phyloP scores from a whole-genome alignment of 2,329 filamentous ascomycete species.

The Beauveria sp. region DNA sequence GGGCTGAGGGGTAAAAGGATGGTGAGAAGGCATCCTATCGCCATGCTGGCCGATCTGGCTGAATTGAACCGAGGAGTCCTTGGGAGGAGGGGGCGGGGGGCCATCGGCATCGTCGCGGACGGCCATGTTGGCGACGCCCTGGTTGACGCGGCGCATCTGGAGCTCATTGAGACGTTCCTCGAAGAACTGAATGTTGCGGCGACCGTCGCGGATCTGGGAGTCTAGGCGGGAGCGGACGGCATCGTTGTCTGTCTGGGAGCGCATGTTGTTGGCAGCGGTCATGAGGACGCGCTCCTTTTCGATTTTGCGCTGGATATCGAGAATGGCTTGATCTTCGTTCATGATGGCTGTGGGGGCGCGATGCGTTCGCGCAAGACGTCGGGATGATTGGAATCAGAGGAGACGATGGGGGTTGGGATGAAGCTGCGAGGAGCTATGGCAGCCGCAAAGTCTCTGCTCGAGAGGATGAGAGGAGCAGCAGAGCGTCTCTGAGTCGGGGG shows the following conservation, averaged over 20 bases:
- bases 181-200: slow-evolving; percentile 90
- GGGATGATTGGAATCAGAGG: not conserved
- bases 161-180: slow-evolving; percentile 89
- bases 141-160: slow-evolving; percentile 68
- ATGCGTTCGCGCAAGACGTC: slow-evolving; percentile 31
- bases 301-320: slow-evolving; percentile 92
- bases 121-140: slow-evolving; percentile 58
- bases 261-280: slow-evolving; percentile 89
- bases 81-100: slow-evolving; percentile 65
- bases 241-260: slow-evolving; percentile 90
- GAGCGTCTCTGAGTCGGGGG: not conserved
- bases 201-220: slow-evolving; percentile 86
- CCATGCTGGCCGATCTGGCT: slow-evolving; percentile 56
- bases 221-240: slow-evolving; percentile 85
- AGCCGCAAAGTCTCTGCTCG: not conserved
- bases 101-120: slow-evolving; percentile 37
- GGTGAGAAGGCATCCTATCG: slow-evolving; percentile 72
- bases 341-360: slow-evolving; percentile 40
- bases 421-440: not conserved
- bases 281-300: slow-evolving; percentile 94
- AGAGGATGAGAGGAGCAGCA: not conserved
- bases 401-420: not conserved
- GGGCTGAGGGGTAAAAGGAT: slow-evolving; percentile 63
- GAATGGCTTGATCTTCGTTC: slow-evolving; percentile 58
- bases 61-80: slow-evolving; percentile 50